These are phyloP conservation scores for Hericium erinaceus DNA, from an alignment of 768 basidiomycete species.

Conservation along the genomic window DNA sequence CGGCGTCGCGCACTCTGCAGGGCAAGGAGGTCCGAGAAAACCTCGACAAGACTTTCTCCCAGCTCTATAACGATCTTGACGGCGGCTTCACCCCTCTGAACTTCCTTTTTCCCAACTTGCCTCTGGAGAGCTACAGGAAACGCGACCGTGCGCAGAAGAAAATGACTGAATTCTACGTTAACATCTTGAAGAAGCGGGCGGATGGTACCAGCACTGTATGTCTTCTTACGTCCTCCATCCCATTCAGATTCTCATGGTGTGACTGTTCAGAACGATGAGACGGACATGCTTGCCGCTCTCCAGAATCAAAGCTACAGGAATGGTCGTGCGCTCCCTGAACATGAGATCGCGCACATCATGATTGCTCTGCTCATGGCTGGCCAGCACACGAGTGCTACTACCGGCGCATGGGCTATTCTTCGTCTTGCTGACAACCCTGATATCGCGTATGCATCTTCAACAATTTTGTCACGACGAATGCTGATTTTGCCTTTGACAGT, in stretches of 20 bases:
- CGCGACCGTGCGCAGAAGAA: slow-evolving; percentile 86
- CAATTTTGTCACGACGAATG: neutral
- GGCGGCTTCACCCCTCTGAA: slow-evolving; percentile 95
- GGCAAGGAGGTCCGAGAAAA: slow-evolving; percentile 78
- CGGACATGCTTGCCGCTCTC: slow-evolving; percentile 90
- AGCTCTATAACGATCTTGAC: slow-evolving; percentile 82
- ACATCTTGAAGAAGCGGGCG: slow-evolving; percentile 71
- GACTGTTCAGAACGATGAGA: slow-evolving; percentile 42
- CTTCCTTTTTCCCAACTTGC: slow-evolving; percentile 90
- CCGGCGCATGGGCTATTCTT: slow-evolving; percentile 83
- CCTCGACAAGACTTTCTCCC: slow-evolving; percentile 78
- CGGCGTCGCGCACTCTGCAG: slow-evolving; percentile 89
- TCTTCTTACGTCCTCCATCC: neutral
- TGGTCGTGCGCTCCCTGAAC: slow-evolving; percentile 69
- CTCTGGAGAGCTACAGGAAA: slow-evolving; percentile 80
- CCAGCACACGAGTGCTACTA: slow-evolving; percentile 94
- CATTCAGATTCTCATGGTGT: slow-evolving; percentile 2
- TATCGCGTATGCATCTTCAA: slow-evolving; percentile 45
- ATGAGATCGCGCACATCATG: slow-evolving; percentile 96
- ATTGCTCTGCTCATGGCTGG: slow-evolving; percentile 99
- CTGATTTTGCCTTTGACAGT: slow-evolving; percentile 28
- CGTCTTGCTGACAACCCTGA: slow-evolving; percentile 74
- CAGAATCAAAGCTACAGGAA: slow-evolving; percentile 76
- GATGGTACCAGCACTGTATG: slow-evolving; percentile 36
- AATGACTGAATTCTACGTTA: slow-evolving; percentile 89